phyloP scores from a whole-genome alignment of 2,329 filamentous ascomycete genomes.

The Arthrobotrys sinensis region DNA sequence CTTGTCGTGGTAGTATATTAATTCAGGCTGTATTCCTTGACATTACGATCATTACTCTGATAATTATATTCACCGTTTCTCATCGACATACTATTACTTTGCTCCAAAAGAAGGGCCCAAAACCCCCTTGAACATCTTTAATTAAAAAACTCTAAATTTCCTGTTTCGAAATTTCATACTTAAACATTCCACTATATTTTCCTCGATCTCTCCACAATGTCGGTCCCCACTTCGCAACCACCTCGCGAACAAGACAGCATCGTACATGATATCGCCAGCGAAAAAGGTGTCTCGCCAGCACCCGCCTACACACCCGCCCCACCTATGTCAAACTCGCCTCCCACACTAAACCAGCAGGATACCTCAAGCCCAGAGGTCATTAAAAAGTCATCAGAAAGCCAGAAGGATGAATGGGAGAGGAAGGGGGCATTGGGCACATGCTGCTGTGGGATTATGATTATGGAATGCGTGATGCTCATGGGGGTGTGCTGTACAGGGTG shows the following conservation, averaged over 20 bases:
- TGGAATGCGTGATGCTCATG: neutral
- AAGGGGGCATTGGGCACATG: too few species aligned
- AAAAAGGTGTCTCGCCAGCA: neutral
- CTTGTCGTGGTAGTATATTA: too few species aligned
- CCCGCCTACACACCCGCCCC: neutral
- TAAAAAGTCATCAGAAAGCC: neutral
- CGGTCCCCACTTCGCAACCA: neutral
- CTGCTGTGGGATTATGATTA: neutral
- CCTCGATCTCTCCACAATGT: neutral
- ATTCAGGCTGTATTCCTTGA: too few species aligned
- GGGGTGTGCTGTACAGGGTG: neutral
- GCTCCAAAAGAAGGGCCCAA: too few species aligned
- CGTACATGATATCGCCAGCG: neutral
- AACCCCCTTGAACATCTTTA: too few species aligned
- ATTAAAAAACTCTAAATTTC: too few species aligned
- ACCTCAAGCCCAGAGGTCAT: neutral
- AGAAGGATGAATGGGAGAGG: neutral
- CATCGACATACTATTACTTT: too few species aligned
- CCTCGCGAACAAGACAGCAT: neutral
- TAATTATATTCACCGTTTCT: too few species aligned
- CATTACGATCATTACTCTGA: too few species aligned
- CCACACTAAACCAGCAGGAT: neutral
- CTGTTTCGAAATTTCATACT: too few species aligned
- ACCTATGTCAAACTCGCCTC: slow-evolving; percentile 22
- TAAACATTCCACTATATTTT: neutral